phyloP scores from a whole-genome alignment of 140 eudicot genomes.

The Oenanthe javanica region DNA sequence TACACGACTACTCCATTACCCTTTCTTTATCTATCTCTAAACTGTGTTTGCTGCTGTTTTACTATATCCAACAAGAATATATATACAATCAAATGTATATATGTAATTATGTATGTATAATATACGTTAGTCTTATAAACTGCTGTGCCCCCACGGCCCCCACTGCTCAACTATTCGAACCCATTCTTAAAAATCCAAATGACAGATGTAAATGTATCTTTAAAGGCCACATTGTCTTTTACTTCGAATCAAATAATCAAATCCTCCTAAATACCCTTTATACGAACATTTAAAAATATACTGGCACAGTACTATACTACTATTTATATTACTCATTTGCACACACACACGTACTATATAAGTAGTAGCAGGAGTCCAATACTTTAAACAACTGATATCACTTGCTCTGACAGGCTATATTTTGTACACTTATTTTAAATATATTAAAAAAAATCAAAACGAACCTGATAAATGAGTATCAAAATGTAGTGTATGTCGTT shows the following conservation, averaged over 20 bases:
- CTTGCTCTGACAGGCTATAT: background rate
- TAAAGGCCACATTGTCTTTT: conserved; percentile 46
- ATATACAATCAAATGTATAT: too few species aligned
- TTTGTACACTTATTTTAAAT: too few species aligned
- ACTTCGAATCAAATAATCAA: conserved; percentile 3
- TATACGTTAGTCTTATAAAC: background rate
- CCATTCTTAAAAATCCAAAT: conserved; percentile 27
- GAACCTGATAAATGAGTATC: too few species aligned
- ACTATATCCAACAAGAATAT: background rate
- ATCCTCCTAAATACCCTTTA: conserved; percentile 5
- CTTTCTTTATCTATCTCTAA: conserved; percentile 14
- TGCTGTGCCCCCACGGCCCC: conserved; percentile 2
- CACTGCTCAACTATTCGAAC: conserved; percentile 41
- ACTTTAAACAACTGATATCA: too few species aligned
- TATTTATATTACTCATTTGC: too few species aligned
- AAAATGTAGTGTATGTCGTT: conserved; percentile 1
- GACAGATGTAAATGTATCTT: conserved; percentile 38
- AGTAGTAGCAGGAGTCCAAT: too few species aligned
- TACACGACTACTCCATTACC: background rate
- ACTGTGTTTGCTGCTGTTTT: background rate
- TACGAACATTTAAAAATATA: background rate
- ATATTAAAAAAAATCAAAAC: too few species aligned
- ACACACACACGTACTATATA: background rate
- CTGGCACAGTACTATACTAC: too few species aligned
- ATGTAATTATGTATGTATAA: conserved; percentile 20